phyloP scores from a whole-genome alignment of 208 protist species.

The Angomonas desouzai region DNA sequence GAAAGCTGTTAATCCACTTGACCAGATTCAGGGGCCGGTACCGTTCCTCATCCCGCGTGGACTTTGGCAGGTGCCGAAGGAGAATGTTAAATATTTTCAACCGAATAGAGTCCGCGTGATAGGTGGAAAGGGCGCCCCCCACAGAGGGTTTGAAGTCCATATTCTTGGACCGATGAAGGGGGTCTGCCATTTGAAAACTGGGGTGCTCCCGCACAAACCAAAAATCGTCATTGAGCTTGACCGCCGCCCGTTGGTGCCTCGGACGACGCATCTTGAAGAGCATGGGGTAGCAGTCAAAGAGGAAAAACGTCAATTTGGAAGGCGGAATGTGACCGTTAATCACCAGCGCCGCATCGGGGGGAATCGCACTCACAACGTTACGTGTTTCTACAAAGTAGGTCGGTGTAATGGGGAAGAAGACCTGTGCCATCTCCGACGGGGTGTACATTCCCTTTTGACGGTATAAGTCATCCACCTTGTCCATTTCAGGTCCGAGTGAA shows the following conservation, averaged over 20 bases:
- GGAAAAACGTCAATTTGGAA: conserved; percentile 11
- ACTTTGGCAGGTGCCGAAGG: conserved; percentile 59
- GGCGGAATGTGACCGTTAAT: conserved; percentile 28
- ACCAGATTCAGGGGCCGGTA: conserved; percentile 30
- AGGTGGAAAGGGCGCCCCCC: conserved; percentile 29
- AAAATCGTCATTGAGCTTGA: conserved; percentile 73
- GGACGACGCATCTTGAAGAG: conserved; percentile 46
- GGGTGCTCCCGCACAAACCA: conserved; percentile 78
- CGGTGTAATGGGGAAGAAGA: conserved; percentile 59
- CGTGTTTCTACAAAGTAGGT: conserved; percentile 76
- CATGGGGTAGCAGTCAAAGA: conserved; percentile 77
- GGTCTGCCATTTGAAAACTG: conserved; percentile 51
- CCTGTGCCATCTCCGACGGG: conserved; percentile 67
- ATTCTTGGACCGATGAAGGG: conserved; percentile 33
- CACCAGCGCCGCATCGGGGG: conserved; percentile 28
- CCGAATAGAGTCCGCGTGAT: conserved; percentile 14
- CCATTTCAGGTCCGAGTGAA: conserved; percentile 52
- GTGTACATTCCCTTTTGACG: conserved; percentile 64
- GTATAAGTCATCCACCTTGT: conserved; percentile 51
- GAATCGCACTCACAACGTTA: conserved; percentile 37
- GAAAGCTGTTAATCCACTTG: conserved; percentile 72
- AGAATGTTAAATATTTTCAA: conserved; percentile 35
- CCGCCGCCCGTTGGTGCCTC: conserved; percentile 35
- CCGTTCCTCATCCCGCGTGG: conserved; percentile 20
- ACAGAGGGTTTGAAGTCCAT: conserved; percentile 37